These are phyloP conservation scores for Apiospora phragmitis DNA, from an alignment of 2,329 filamentous ascomycete species.

Conservation along the genomic window DNA sequence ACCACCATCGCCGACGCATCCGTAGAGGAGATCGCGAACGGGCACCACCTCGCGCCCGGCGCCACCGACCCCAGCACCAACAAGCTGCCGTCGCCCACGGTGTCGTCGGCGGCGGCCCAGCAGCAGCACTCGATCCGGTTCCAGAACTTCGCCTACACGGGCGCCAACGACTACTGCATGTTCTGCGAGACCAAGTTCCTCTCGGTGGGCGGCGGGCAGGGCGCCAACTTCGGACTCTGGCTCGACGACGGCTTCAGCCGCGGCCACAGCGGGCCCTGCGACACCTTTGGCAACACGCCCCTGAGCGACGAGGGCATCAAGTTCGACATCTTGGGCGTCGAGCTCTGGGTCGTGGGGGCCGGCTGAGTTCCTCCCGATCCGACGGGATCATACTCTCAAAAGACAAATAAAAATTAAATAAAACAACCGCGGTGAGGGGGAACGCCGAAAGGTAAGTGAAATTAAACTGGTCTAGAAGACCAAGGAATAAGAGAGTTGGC, in stretches of 20 bases:
- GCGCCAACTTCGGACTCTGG: constrained; percentile 93
- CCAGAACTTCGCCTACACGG: constrained; percentile 95
- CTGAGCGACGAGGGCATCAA: constrained; percentile 91
- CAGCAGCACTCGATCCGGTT: constrained; percentile 77
- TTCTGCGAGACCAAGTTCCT: constrained; percentile 85
- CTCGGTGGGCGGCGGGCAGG: constrained; percentile 70
- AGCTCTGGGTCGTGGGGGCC: constrained; percentile 86
- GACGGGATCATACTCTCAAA: no score
- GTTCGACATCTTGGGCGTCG: constrained; percentile 87
- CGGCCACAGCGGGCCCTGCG: constrained; percentile 79
- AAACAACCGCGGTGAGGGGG: not conserved
- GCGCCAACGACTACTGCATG: constrained; percentile 95
- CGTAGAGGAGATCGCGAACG: constrained; percentile 10
- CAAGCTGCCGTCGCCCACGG: constrained; percentile 20
- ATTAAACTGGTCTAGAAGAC: not conserved
- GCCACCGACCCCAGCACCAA: constrained; percentile 17
- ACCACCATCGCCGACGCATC: constrained; percentile 37
- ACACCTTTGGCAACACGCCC: constrained; percentile 93
- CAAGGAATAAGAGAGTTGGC: not conserved
- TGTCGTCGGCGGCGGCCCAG: constrained; percentile 27
- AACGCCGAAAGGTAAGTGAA: not conserved
- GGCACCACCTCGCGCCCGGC: constrained; percentile 20
- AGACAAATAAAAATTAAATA: no score
- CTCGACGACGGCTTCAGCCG: constrained; percentile 82
- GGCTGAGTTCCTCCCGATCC: not conserved